Percentiles rank a stretch among this genome's conserved stretches.
Conservation (phyloP, 805 yeast species). For the Ogataea siamensis region DNA sequence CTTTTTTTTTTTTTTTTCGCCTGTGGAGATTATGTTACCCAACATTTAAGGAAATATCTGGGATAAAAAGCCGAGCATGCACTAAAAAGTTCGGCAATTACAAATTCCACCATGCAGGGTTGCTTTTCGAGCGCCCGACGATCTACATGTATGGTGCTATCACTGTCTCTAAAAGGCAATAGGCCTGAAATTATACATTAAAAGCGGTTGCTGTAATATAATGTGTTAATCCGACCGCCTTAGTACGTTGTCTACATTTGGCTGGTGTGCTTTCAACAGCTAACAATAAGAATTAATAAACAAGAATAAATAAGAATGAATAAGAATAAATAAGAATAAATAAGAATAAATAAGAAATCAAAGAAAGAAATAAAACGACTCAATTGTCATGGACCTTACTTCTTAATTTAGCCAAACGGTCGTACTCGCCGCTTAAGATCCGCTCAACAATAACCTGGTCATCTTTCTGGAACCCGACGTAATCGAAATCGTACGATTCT, state of each 20-base stretch:
- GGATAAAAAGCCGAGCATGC: too few species aligned
- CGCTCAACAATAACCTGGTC: slow-evolving; percentile 80
- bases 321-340: slow-evolving; percentile 1
- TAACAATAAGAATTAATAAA: slow-evolving; percentile 3
- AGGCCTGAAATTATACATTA: too few species aligned
- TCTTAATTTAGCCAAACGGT: slow-evolving; percentile 59
- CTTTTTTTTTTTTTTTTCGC: slow-evolving; percentile 1
- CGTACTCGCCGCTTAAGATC: slow-evolving; percentile 82
- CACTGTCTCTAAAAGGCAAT: too few species aligned
- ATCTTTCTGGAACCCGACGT: slow-evolving; percentile 58
- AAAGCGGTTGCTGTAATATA: too few species aligned
- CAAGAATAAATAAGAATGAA: slow-evolving; percentile 1
- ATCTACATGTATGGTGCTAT: too few species aligned
- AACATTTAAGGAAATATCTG: background rate
- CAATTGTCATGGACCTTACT: slow-evolving; percentile 29
- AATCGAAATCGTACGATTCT: slow-evolving; percentile 45
- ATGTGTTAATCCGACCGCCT: too few species aligned
- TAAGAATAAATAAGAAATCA: too few species aligned
- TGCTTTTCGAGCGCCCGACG: background rate
- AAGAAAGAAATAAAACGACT: too few species aligned
- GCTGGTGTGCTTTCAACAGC: too few species aligned
- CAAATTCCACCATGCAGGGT: too few species aligned
- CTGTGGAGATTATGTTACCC: slow-evolving; percentile 1
- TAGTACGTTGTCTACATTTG: too few species aligned
- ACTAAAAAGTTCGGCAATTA: too few species aligned